Evolutionary conservation across 2,329 filamentous ascomycete species (phyloP).

Genomic region (Fusarium coffeatum): DNA sequence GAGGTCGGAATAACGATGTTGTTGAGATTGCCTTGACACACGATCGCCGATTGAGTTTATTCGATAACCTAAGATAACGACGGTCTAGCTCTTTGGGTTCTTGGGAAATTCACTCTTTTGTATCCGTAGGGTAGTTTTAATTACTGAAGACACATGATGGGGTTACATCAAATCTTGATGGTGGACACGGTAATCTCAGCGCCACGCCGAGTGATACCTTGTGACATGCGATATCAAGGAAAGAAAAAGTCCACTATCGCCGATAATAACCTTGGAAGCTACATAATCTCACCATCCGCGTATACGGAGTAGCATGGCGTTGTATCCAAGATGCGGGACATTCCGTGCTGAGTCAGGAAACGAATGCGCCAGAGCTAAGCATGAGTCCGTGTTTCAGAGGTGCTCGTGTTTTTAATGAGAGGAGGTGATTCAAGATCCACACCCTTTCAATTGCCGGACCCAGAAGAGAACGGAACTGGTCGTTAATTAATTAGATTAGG

Average conservation of each 20-base stretch:
- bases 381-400: neutral
- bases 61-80: neutral
- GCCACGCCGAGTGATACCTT: neutral
- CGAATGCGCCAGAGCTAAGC: neutral
- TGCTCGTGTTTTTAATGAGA: constrained; percentile 1
- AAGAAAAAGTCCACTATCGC: neutral
- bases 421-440: neutral
- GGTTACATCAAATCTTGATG: neutral
- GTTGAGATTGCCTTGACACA: neutral
- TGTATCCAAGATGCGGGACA: neutral
- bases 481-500: neutral
- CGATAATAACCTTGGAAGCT: neutral
- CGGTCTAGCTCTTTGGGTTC: neutral
- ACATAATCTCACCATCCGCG: neutral
- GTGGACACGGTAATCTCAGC: neutral
- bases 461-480: neutral
- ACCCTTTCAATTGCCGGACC: neutral
- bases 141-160: neutral
- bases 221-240: neutral
- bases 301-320: neutral
- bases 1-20: neutral
- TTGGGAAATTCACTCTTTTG: neutral
- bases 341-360: neutral
- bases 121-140: neutral
- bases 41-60: neutral